Base-by-base conservation (phyloP, 2,329 filamentous ascomycete species). In the Trichoderma sp. region DNA sequence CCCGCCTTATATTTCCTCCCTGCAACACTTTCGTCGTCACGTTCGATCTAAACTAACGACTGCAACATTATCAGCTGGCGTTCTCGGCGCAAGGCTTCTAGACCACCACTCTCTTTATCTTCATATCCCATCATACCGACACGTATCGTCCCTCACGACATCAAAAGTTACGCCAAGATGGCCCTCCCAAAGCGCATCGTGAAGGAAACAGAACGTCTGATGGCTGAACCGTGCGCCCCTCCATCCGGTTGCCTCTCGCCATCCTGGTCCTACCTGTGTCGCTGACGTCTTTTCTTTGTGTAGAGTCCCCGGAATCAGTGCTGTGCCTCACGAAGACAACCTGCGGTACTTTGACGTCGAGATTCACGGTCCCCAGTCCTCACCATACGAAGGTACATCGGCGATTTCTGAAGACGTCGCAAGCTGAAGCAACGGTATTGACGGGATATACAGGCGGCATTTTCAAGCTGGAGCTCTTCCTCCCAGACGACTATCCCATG, bases 401-500 rank as follows among this genome's bases (percentile, higher is more conserved):
- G 27, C 24, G 7, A 58, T 37, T 43, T 27, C 19, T 11, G 24
- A 8, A 43, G 55, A 49, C 10, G 40, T 64, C 58, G 43, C 56
- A 52, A 52, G 13, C 21, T 29, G 49, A 55, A 52, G 40, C 37
- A 33, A 24, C 49, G 1, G 19, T 16, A 55, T 52, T 68, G 65
- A 70, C 69, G 24, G 24, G 60, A 7, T 33, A 60, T 21, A 61
- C 40, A 89, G 87, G 86, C 67, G 96, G 96, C 60, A 87, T 97
- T 72, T 99, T 99, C 86, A 95, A 96, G 82, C 91, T 98, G 71
- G 96, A 99, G 81, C 89, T 99, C 24, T 99, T 99, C 81, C 87
- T 99, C 29, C 96, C 96, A 56, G 96, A 99, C 77, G 96, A 99
- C 83, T 99, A 99, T 80, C 96, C 96, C 53, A 99, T 99, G 96